These are phyloP conservation scores for Mycena leptocephala DNA, from an alignment of 768 basidiomycete species.

Conservation along the genomic window DNA sequence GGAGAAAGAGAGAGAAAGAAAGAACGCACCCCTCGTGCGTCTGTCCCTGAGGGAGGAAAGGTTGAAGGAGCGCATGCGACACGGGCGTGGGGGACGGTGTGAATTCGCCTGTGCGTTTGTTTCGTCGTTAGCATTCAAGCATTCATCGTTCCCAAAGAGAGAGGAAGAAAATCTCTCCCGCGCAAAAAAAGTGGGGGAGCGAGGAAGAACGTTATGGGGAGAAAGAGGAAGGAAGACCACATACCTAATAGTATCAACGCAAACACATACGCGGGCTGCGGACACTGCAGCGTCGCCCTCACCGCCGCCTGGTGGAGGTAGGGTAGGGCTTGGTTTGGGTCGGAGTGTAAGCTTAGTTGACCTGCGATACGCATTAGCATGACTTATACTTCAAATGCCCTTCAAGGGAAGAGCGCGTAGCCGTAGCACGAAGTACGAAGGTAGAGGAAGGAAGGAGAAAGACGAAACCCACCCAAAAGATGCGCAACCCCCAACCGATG, in stretches of 20 bases:
- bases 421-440: no score
- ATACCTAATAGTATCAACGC: conserved; percentile 88
- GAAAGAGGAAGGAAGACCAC: background rate
- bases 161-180: no score
- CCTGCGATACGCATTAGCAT: no score
- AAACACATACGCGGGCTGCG: conserved; percentile 92
- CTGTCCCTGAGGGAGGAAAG: conserved; percentile 69
- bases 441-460: no score
- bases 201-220: no score
- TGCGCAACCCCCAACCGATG: conserved; percentile 92
- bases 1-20: no score
- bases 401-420: no score
- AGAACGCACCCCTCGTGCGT: conserved; percentile 59
- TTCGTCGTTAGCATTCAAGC: background rate
- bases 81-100: background rate
- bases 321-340: conserved; percentile 59
- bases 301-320: conserved; percentile 86
- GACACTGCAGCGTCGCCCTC: conserved; percentile 79
- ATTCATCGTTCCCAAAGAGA: background rate
- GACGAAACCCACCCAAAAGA: no score
- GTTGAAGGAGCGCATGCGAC: conserved; percentile 51
- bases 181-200: no score
- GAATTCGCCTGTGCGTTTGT: background rate
- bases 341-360: conserved; percentile 78
- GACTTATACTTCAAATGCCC: no score